Base-by-base conservation (phyloP, 495 filamentous ascomycete genomes). In the Aspergillus ellipticus region DNA sequence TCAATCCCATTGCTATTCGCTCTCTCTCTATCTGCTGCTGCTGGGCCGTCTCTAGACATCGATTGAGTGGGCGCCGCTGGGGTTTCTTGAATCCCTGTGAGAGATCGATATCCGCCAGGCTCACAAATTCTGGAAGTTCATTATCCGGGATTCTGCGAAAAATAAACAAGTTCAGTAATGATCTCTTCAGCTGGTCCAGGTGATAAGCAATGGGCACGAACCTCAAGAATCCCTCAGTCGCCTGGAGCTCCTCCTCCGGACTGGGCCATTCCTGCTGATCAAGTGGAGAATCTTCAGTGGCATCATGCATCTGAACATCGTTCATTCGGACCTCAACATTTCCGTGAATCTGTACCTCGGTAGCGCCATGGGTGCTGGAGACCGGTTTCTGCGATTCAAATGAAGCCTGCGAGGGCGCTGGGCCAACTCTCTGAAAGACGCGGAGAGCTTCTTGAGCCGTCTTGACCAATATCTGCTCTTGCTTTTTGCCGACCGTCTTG, bases 41-140 rank as follows among this genome's bases (percentile, higher is more conserved):
- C 13, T 13, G 9, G 13, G 6, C 31, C 31, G 31, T 33, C 31
- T 33, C 1, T 13, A 13, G 13, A 8, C 9, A 8, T 33, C 7
- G 31, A 3, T 33, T 13, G 9, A 8, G 7, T 10, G 9, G 31
- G 31, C 31, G 31, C 9, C 31, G 7, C 7, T n/a, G n/a, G n/a
- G 42, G 46, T 2, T 17, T 42, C 16, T 55, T 42, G 35, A 51
- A 6, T 22, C 24, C 26, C 26, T 17, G 22, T 13, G 42, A 48
- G 17, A 61, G 13, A 29, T 61, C 48, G 8, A 58, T n/a, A 13
- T 61, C 55, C 7, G 37, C 15, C 39, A 57, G 37, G 20, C 6
- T 19, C 15, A 55, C 28, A 0, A 33, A 41, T 13, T 19, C 35
- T 3, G 54, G 54, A 13, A 61, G 50, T 26, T 54, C 37, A 10